Evolutionary conservation across 495 filamentous ascomycete species (phyloP).

Genomic region (Lasiosphaeriaceae sp.): DNA sequence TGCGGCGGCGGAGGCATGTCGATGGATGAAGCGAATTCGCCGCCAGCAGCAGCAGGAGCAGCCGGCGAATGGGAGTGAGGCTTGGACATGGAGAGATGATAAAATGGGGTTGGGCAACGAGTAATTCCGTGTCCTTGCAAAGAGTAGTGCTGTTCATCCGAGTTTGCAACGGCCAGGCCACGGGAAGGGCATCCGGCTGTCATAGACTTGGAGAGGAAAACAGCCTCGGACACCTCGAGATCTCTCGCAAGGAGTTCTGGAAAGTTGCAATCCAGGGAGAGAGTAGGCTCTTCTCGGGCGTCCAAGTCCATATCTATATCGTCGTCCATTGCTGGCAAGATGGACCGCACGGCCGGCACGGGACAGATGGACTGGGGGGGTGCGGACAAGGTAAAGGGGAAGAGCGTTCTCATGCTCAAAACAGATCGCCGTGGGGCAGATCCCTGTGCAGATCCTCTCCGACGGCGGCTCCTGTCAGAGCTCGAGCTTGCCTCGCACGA

Average conservation of each 20-base stretch:
- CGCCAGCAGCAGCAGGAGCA: not conserved
- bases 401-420: constrained; percentile 15
- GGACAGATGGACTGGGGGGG: constrained; percentile 1
- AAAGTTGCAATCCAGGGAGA: constrained; percentile 34
- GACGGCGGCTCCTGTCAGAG: constrained; percentile 13
- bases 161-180: constrained; percentile 21
- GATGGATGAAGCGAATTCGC: not conserved
- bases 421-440: constrained; percentile 24
- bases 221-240: constrained; percentile 32
- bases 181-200: constrained; percentile 37
- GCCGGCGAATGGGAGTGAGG: not conserved
- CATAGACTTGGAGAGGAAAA: constrained; percentile 39
- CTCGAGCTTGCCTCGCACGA: constrained; percentile 15
- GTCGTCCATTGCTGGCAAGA: not conserved
- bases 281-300: constrained; percentile 12
- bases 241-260: constrained; percentile 43
- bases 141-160: constrained; percentile 13
- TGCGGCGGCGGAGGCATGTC: not conserved
- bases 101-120: constrained; percentile 3
- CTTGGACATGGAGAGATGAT: not conserved
- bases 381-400: constrained; percentile 14
- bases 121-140: constrained; percentile 10
- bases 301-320: constrained; percentile 7
- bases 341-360: not conserved
- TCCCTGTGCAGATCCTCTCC: constrained; percentile 23